Percentiles rank a stretch among this genome's conserved stretches.
These are phyloP conservation scores for Hordeum marinum DNA, from an alignment of 176 grass and related monocot genomes.

Conservation along the genomic window DNA sequence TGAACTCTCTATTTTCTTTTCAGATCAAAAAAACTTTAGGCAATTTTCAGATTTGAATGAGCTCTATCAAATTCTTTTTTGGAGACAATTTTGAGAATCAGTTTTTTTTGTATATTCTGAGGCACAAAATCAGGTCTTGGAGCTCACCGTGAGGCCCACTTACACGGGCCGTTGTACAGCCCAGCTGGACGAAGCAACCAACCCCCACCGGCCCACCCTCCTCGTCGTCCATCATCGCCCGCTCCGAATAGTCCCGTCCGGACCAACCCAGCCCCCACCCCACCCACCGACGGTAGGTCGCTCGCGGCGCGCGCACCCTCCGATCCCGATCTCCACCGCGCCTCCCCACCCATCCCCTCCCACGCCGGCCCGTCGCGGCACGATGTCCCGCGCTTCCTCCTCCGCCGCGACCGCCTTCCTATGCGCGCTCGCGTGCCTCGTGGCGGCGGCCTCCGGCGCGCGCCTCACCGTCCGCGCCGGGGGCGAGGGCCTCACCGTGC, in stretches of 20 bases:
- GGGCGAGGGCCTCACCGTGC: not conserved
- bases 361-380: not conserved
- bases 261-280: not conserved
- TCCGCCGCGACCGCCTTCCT: not conserved
- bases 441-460: not conserved
- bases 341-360: not conserved
- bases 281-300: constrained; percentile 33
- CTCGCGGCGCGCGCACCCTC: constrained; percentile 1
- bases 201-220: not conserved
- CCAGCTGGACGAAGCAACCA: not conserved
- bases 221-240: not conserved
- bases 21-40: no score
- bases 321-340: constrained; percentile 42
- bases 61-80: no score
- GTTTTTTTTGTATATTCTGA: not conserved
- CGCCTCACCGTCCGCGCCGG: constrained; percentile 14
- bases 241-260: not conserved
- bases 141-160: not conserved
- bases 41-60: no score
- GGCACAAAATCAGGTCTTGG: not conserved
- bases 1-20: no score
- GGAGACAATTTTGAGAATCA: no score
- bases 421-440: not conserved
- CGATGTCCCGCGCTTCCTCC: constrained; percentile 17
- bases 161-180: not conserved